Evolutionary conservation across 371 early-diverging fungal genomes (phyloP), one percentile per base, ranked within the genome.

Genomic region (Cokeromyces recurvatus): DNA sequence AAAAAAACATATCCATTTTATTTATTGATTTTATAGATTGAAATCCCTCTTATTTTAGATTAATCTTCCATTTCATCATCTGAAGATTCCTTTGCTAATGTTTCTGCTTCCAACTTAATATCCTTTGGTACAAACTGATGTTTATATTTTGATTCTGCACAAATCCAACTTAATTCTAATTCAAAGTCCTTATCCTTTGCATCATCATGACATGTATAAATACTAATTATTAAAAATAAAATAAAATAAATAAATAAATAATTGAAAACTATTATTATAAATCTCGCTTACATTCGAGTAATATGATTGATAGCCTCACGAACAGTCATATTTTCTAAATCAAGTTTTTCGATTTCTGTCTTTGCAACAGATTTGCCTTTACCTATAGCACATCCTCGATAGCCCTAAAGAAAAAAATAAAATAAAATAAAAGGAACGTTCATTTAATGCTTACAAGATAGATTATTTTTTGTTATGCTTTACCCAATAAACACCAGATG

Each of bases 101-200:
- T 68, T 59, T 89, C 90, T 22, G 95, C 96, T 62, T 95, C 96
- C 17, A 82, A 85, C 32, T 80, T 73, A 50, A 97, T 57, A 17
- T 90, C 93, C 56, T 85, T 78, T 46, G 98, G 97, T 17, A 97
- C 96, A 47, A 87, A 74, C 46, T 82, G 74, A 63, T 95, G 96
- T 51, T 78, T 68, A 21, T 78, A 77, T 19, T 78, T 77, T 25
- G 91, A 86, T 51, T 91, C 92, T n/a, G 77, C 82, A 57, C 91
- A 90, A 41, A 97, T 80, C 98, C 98, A 98, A 71, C 88, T 89
- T 55, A 97, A 66, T 68, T 98, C 98, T 35, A 98, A 76, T 71
- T 98, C 97, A 77, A 95, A 95, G 35, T 92, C 92, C 73, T 94
- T 95, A 73, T 98, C 97, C 75, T 98, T 97, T 46, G 86, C 84